Percentiles rank a stretch among this genome's conserved stretches.
These are phyloP conservation scores for Aspergillus cejpii DNA, from an alignment of 2,329 filamentous ascomycete genomes.

Conservation along the genomic window DNA sequence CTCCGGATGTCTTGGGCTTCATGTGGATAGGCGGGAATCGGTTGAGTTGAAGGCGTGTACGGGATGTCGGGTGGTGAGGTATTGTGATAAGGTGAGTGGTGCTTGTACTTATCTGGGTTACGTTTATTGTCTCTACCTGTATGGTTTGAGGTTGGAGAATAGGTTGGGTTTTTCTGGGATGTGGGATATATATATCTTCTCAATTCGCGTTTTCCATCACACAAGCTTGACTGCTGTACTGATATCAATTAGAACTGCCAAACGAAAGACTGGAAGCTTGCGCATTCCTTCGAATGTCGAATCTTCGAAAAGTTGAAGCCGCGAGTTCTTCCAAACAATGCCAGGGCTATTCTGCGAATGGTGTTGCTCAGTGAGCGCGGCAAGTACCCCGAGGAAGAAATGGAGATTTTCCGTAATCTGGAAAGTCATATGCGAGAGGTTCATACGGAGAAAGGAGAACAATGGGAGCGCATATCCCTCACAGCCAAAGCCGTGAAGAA, in stretches of 20 bases:
- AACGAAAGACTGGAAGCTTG: slow-evolving; percentile 51
- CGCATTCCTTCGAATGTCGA: slow-evolving; percentile 56
- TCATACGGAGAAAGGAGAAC: slow-evolving; percentile 32
- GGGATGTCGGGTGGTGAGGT: slow-evolving; percentile 52
- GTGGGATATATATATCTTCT: not conserved
- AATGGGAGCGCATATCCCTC: slow-evolving; percentile 47
- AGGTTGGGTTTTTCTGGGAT: too few species aligned
- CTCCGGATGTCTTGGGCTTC: slow-evolving; percentile 48
- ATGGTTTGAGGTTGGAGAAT: not conserved
- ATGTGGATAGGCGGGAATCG: slow-evolving; percentile 16
- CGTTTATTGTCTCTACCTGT: not conserved
- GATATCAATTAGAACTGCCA: slow-evolving; percentile 48
- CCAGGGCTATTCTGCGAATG: slow-evolving; percentile 51
- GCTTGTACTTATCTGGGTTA: not conserved
- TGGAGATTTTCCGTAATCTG: slow-evolving; percentile 41
- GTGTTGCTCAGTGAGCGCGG: slow-evolving; percentile 40
- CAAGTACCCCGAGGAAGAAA: slow-evolving; percentile 34
- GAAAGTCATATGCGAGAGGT: slow-evolving; percentile 48
- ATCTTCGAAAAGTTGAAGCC: slow-evolving; percentile 44
- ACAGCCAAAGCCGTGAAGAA: slow-evolving; percentile 50
- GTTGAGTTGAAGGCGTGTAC: slow-evolving; percentile 48
- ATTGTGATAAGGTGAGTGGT: slow-evolving; percentile 52
- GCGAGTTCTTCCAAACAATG: slow-evolving; percentile 48
- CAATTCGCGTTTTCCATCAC: not conserved
- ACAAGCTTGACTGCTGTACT: not conserved